Conservation (phyloP, 108 stramenopile species). For the Cyclotella kingstonii region DNA sequence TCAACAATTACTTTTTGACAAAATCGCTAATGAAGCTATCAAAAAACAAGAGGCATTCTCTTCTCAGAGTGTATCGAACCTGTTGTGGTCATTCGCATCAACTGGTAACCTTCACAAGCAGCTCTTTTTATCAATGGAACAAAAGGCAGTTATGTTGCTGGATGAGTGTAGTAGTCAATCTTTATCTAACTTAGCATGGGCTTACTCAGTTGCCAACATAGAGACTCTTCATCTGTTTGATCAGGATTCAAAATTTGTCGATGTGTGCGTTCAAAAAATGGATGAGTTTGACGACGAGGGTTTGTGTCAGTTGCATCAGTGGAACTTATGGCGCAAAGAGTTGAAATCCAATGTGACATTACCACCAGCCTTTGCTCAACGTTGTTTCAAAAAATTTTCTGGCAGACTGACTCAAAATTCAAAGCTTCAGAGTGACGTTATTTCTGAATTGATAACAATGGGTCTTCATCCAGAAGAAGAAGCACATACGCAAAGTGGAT, state of each 20-base stretch:
- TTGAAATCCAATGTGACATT: not conserved
- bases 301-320: slow-evolving; percentile 47
- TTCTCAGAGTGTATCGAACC: slow-evolving; percentile 42
- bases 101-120: slow-evolving; percentile 16
- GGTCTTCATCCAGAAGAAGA: slow-evolving; percentile 23
- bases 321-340: slow-evolving; percentile 24
- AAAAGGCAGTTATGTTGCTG: slow-evolving; percentile 11
- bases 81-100: slow-evolving; percentile 41
- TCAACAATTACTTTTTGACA: slow-evolving; percentile 16
- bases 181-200: slow-evolving; percentile 49
- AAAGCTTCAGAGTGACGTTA: slow-evolving; percentile 22
- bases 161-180: slow-evolving; percentile 31
- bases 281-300: slow-evolving; percentile 24
- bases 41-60: slow-evolving; percentile 22
- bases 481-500: slow-evolving; percentile 18
- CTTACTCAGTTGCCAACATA: slow-evolving; percentile 33
- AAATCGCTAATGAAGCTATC: slow-evolving; percentile 18
- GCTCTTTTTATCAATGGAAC: slow-evolving; percentile 30
- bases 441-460: slow-evolving; percentile 27
- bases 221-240: slow-evolving; percentile 28
- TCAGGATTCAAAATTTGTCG: slow-evolving; percentile 13
- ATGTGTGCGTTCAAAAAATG: slow-evolving; percentile 13
- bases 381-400: slow-evolving; percentile 21
- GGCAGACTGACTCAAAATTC: not conserved
- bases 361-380: slow-evolving; percentile 7